These are phyloP conservation scores for Emiliania huxleyi DNA, from an alignment of 78 protist genomes.

Conservation along the genomic window DNA sequence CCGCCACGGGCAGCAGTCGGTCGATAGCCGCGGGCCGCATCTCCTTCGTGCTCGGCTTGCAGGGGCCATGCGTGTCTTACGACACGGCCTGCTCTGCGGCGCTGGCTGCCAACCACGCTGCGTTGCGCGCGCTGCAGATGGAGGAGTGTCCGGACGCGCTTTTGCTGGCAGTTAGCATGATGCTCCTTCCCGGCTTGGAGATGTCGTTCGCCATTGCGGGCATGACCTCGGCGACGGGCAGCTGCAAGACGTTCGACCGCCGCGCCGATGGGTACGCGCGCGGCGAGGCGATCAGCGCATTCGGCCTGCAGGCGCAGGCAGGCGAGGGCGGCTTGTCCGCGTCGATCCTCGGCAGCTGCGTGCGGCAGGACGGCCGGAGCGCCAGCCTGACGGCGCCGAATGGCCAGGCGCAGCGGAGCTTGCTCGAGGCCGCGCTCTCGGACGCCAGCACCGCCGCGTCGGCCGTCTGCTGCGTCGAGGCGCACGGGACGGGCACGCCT, in stretches of 20 bases:
- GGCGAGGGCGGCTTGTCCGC: conserved; percentile 53
- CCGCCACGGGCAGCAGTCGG: not conserved
- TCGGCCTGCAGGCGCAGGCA: conserved; percentile 61
- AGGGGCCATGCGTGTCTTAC: conserved; percentile 76
- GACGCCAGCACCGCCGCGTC: conserved; percentile 19
- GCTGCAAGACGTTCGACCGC: conserved; percentile 68
- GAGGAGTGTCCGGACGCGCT: not conserved
- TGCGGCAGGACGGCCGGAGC: conserved; percentile 63
- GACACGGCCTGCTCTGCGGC: conserved; percentile 90
- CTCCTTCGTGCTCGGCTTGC: conserved; percentile 66
- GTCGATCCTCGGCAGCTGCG: not conserved
- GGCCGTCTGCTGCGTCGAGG: conserved; percentile 38
- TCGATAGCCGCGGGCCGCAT: conserved; percentile 55
- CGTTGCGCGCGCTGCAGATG: conserved; percentile 21
- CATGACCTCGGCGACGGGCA: conserved; percentile 61
- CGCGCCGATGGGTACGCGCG: conserved; percentile 83
- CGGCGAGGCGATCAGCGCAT: conserved; percentile 74
- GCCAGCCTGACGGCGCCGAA: conserved; percentile 69
- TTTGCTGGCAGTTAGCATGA: not conserved
- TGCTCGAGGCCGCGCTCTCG: conserved; percentile 50
- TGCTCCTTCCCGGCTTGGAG: not conserved
- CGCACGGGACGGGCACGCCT: conserved; percentile 36
- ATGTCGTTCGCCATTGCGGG: conserved; percentile 42
- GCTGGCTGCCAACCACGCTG: conserved; percentile 70
- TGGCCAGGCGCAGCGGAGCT: conserved; percentile 58